These are phyloP conservation scores for Tolypocladium capitatum DNA, from an alignment of 2,329 filamentous ascomycete species.

Conservation along the genomic window DNA sequence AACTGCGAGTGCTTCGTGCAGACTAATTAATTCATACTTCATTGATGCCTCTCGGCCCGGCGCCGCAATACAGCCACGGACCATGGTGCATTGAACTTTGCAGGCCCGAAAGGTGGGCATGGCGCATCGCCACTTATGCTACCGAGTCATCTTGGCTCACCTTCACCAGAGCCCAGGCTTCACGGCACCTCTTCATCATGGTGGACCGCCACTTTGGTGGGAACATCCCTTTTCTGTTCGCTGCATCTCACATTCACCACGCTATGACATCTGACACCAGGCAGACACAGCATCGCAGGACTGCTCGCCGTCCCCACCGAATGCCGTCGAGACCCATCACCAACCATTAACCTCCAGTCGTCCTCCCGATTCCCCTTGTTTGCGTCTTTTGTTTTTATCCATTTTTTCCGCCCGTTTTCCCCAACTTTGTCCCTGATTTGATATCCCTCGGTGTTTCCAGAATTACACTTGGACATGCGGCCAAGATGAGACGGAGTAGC, in stretches of 20 bases:
- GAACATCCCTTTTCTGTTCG: background rate
- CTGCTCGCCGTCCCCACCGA: background rate
- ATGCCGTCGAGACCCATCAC: background rate
- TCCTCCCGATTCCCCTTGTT: background rate
- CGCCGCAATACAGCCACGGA: too few relatives aligned
- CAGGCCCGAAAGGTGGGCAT: too few relatives aligned
- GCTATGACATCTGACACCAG: background rate
- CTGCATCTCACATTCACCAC: background rate
- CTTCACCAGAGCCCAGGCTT: background rate
- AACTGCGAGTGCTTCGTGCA: too few relatives aligned
- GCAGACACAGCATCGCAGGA: background rate
- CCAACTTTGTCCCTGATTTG: background rate
- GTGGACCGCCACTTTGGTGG: background rate
- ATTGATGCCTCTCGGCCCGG: too few relatives aligned
- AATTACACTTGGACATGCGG: slow-evolving; percentile 1
- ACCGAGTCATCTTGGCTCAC: too few relatives aligned
- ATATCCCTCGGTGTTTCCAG: background rate
- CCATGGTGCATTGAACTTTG: too few relatives aligned
- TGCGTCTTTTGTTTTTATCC: background rate
- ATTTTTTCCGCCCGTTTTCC: background rate
- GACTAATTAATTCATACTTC: too few relatives aligned
- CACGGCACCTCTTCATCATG: background rate
- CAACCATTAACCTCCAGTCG: background rate
- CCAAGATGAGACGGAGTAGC: slow-evolving; percentile 3
- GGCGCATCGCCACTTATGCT: too few relatives aligned